A percentile compares a stretch with the other conserved stretches of the same genome.
Conservation (phyloP, 2,329 filamentous ascomycete genomes). For the Cladosporium sp. region DNA sequence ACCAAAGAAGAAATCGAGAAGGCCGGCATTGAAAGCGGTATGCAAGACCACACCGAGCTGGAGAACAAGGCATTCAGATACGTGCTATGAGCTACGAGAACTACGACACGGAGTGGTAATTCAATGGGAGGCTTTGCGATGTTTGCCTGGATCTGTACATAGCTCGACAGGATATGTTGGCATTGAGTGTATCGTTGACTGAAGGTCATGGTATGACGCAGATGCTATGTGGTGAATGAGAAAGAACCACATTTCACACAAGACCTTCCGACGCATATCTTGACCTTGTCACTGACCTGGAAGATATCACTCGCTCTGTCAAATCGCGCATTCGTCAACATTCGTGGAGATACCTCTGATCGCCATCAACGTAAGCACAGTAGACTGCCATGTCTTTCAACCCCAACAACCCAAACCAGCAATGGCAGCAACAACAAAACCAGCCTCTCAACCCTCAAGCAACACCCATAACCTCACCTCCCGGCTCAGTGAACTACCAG, state of each 20-base stretch:
- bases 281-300: neutral
- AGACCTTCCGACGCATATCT: no score
- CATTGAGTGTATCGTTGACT: neutral
- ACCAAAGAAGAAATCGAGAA: slow-evolving; percentile 42
- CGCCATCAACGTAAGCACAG: neutral
- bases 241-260: no score
- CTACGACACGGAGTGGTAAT: neutral
- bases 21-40: slow-evolving; percentile 51
- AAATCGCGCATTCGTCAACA: neutral
- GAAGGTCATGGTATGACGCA: neutral
- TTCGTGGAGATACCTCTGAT: neutral
- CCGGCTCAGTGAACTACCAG: neutral
- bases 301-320: neutral
- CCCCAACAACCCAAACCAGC: neutral
- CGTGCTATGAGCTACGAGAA: slow-evolving; percentile 34
- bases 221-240: no score
- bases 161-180: slow-evolving; percentile 5
- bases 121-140: neutral
- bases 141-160: neutral
- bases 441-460: neutral
- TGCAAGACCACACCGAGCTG: slow-evolving; percentile 54
- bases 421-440: slow-evolving; percentile 1
- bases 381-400: neutral
- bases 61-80: slow-evolving; percentile 55
- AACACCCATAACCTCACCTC: neutral